phyloP scores from a whole-genome alignment of 371 early-diverging fungal species.

The Mucor saturninus region DNA sequence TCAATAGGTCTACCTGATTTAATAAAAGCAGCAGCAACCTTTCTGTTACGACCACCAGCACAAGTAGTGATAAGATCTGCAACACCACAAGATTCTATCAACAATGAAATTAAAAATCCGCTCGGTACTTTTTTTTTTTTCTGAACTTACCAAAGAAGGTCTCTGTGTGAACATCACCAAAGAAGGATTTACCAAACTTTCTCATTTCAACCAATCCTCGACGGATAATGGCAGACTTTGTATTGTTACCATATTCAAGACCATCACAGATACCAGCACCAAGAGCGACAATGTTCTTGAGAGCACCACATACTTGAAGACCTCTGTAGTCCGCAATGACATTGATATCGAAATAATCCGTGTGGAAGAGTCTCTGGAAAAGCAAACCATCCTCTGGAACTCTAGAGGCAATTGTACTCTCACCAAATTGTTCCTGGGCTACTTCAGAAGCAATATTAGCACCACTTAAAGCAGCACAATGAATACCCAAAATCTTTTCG shows the following conservation, averaged over 20 bases:
- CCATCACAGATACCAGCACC: constrained; percentile 96
- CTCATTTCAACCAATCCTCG: constrained; percentile 96
- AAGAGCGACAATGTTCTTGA: constrained; percentile 98
- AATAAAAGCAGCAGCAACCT: constrained; percentile 89
- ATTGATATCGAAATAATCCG: constrained; percentile 80
- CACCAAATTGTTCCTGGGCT: constrained; percentile 89
- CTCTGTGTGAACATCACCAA: constrained; percentile 79
- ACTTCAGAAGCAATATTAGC: constrained; percentile 96
- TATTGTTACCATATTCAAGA: constrained; percentile 83
- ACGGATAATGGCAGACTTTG: constrained; percentile 96
- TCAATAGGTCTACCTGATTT: constrained; percentile 87
- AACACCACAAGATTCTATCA: constrained; percentile 68
- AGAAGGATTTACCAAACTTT: constrained; percentile 85
- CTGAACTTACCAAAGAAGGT: constrained; percentile 90
- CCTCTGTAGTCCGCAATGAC: constrained; percentile 86
- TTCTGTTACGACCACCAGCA: constrained; percentile 95
- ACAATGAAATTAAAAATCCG: neutral
- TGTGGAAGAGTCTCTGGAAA: constrained; percentile 61
- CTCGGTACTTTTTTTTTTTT: neutral
- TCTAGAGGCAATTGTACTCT: constrained; percentile 87
- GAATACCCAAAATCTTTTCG: constrained; percentile 75
- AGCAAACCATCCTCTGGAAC: constrained; percentile 72
- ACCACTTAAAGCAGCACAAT: constrained; percentile 90
- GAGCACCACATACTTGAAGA: constrained; percentile 96
- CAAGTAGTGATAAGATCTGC: constrained; percentile 94